A percentile compares a stretch with the other conserved stretches of the same genome.
These are phyloP conservation scores for Spathaspora arborariae DNA, from an alignment of 805 yeast genomes.

Conservation along the genomic window DNA sequence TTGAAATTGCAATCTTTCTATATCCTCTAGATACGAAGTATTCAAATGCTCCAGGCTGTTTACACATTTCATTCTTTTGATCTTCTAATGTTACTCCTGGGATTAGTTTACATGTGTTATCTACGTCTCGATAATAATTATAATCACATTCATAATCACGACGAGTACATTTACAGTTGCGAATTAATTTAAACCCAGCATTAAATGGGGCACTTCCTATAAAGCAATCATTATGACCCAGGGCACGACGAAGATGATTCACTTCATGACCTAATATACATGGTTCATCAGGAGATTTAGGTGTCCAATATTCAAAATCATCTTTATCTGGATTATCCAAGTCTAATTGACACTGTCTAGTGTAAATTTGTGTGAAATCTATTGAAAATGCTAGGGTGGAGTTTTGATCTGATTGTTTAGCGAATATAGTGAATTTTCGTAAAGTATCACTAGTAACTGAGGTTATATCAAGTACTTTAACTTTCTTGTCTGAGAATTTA, in stretches of 20 bases:
- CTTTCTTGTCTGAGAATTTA: constrained; percentile 49
- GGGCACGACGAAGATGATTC: constrained; percentile 36
- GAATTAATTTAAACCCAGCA: constrained; percentile 51
- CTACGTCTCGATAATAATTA: constrained; percentile 64
- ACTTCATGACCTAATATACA: constrained; percentile 44
- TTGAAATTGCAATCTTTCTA: constrained; percentile 76
- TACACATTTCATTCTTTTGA: constrained; percentile 55
- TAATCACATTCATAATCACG: constrained; percentile 92
- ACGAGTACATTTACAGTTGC: constrained; percentile 81
- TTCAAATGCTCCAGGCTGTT: constrained; percentile 52
- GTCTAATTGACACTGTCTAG: constrained; percentile 40
- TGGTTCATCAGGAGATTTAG: constrained; percentile 27
- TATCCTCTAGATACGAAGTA: constrained; percentile 91
- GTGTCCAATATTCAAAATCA: constrained; percentile 43
- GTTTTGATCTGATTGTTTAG: constrained; percentile 34
- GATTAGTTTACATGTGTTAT: constrained; percentile 85
- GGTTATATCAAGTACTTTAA: constrained; percentile 65
- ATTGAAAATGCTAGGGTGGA: constrained; percentile 46
- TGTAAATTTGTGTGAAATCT: constrained; percentile 32
- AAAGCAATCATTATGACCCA: constrained; percentile 58
- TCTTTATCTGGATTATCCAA: constrained; percentile 38
- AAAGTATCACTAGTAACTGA: constrained; percentile 93
- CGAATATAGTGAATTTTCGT: constrained; percentile 67
- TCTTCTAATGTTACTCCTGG: constrained; percentile 67
- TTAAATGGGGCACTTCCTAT: constrained; percentile 59